Evolutionary conservation across 1,139 yeast genomes (phyloP).

Genomic region (Yamadazyma siamensis): DNA sequence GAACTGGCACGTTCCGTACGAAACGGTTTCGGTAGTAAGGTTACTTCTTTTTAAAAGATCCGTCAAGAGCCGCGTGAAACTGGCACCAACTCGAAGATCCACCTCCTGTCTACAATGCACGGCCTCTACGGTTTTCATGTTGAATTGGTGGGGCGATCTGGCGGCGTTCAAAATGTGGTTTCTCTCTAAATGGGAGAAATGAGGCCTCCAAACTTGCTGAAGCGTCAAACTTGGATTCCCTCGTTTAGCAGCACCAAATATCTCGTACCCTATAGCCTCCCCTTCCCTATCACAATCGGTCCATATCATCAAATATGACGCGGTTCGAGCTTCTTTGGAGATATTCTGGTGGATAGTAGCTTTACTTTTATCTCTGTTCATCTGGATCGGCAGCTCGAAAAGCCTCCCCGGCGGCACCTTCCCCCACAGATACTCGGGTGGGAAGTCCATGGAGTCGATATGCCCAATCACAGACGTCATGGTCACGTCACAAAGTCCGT

Average conservation of each 20-base stretch:
- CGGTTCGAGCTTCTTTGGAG: constrained; percentile 55
- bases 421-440: constrained; percentile 65
- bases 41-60: constrained; percentile 35
- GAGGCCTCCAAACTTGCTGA: constrained; percentile 63
- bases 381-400: constrained; percentile 62
- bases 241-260: constrained; percentile 61
- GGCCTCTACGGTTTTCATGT: constrained; percentile 73
- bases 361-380: constrained; percentile 29
- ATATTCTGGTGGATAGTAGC: constrained; percentile 45
- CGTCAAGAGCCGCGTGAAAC: constrained; percentile 79
- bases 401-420: constrained; percentile 61
- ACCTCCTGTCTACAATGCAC: constrained; percentile 84
- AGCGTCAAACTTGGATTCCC: constrained; percentile 49
- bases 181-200: constrained; percentile 82
- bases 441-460: constrained; percentile 63
- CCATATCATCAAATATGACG: constrained; percentile 82
- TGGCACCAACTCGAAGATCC: constrained; percentile 85
- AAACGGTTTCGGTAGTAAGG: constrained; percentile 29
- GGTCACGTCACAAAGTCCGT: constrained; percentile 72
- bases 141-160: constrained; percentile 56
- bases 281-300: constrained; percentile 99
- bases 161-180: constrained; percentile 77
- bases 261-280: constrained; percentile 90
- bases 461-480: constrained; percentile 95
- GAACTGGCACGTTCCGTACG: constrained; percentile 95